Percentiles rank a stretch among this genome's conserved stretches.
Evolutionary conservation across 1,284 basidiomycete genomes (phyloP).

Genomic region (Laetiporus sulphureus): DNA sequence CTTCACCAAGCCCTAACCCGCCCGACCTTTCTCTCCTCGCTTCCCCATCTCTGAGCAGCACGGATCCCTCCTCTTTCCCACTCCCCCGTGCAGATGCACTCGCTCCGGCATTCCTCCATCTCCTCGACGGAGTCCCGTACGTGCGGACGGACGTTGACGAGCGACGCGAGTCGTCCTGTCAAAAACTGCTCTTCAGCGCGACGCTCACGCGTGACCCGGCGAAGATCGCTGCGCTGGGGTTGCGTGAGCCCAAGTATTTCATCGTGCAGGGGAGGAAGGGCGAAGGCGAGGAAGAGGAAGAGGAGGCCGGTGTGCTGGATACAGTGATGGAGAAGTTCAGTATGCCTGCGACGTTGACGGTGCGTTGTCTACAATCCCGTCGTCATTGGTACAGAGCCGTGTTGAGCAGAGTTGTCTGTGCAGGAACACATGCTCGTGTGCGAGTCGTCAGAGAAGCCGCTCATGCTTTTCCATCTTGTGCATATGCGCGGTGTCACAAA

Average conservation of each 20-base stretch:
- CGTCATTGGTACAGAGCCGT: background rate
- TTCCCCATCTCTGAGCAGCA: background rate
- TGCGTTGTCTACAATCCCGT: conserved; percentile 26
- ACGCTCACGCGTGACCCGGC: conserved; percentile 93
- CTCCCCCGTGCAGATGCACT: conserved; percentile 43
- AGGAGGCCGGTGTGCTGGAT: conserved; percentile 37
- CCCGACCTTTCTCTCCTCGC: background rate
- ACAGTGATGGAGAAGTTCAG: conserved; percentile 74
- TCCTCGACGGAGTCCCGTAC: conserved; percentile 32
- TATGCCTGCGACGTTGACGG: conserved; percentile 72
- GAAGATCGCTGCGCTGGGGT: conserved; percentile 79
- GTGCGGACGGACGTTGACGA: conserved; percentile 48
- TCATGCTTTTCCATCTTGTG: conserved; percentile 85
- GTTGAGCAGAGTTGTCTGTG: conserved; percentile 1
- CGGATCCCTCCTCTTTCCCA: background rate
- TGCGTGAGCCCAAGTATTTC: conserved; percentile 84
- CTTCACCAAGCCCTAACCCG: too few relatives aligned
- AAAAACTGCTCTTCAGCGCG: conserved; percentile 95
- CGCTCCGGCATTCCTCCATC: conserved; percentile 50
- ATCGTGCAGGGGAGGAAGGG: conserved; percentile 55
- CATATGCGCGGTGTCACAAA: conserved; percentile 55
- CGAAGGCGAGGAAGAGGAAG: conserved; percentile 16
- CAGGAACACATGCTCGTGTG: conserved; percentile 89
- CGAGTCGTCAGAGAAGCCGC: conserved; percentile 78
- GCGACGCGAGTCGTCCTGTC: conserved; percentile 61